Evolutionary conservation across 371 early-diverging fungal species (phyloP), one percentile per base, ranked within the genome.

Genomic region (Circinella minor): DNA sequence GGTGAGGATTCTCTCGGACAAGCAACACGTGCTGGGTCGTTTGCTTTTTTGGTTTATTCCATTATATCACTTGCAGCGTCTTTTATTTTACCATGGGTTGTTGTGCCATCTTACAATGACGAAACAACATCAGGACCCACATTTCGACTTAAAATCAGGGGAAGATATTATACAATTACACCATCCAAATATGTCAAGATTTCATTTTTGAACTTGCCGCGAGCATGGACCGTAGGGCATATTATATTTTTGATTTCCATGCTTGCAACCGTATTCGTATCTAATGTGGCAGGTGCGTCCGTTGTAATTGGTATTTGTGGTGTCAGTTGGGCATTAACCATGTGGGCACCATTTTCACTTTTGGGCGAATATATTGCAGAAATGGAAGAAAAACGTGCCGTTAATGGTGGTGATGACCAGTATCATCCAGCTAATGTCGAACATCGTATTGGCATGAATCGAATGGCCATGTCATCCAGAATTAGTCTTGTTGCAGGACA

Each of bases 311-410:
- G 92, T 3, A 62, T 85, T 3, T 88, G 90, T 66, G 96, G 97
- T 1, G 75, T 96, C 36, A 86, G 94, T 6, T 97, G 97, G 97
- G 93, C 94, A 4, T 85, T 94, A 17, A 85, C 91, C 15, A 90
- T 92, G 88, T 98, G 97, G 97, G 93, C 94, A 0, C 98, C 98
- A 3, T 96, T 95, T 72, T 91, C 96, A 0, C 81, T 98, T 9
- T 75, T 98, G 46, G 96, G 95, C n/a, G 95, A 96, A 77, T 87
- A 85, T 71, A 87, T 95, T 27, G 82, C 88, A 9, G 81, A 85
- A 54, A 74, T 71, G 62, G 81, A 85, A 64, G 57, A 57, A 3
- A 61, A 63, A 17, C 27, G 46, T 47, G 48, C 37, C 0, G 27
- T 37, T 36, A 55, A 54, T 55, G 55, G 55, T 4, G 51, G 3